These are phyloP conservation scores for Populus trichocarpa DNA, from an alignment of 441 rosid genomes.

Conservation along the genomic window DNA sequence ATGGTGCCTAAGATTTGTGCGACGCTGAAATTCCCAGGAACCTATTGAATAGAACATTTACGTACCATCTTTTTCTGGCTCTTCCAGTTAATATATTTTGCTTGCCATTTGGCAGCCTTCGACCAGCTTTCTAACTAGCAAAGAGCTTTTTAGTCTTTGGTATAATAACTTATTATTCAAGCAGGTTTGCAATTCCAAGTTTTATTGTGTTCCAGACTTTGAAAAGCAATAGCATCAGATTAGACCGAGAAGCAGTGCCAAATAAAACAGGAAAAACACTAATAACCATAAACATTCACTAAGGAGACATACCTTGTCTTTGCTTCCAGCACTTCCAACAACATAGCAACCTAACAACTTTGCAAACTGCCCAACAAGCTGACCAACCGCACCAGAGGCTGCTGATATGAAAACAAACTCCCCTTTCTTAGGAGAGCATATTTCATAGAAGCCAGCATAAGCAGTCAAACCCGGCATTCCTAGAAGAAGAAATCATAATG, in stretches of 20 bases:
- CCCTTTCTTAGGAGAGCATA: conserved; percentile 66
- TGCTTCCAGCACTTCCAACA: conserved; percentile 79
- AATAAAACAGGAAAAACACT: background rate
- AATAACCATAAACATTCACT: background rate
- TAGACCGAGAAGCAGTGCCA: background rate
- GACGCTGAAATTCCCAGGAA: background rate
- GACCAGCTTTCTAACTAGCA: background rate
- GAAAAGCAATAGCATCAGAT: background rate
- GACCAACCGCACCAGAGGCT: conserved; percentile 30
- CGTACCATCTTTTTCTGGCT: background rate
- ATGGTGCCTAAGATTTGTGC: background rate
- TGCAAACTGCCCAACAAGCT: conserved; percentile 83
- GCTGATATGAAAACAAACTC: conserved; percentile 69
- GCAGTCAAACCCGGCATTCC: conserved; percentile 93
- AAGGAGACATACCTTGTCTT: conserved; percentile 40
- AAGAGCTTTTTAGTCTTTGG: background rate
- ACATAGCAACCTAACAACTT: conserved; percentile 72
- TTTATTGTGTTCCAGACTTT: background rate
- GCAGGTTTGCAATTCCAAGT: background rate
- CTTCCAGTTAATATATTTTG: background rate
- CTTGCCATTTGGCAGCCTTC: background rate
- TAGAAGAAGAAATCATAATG: conserved; percentile 18
- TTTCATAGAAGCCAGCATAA: conserved; percentile 65
- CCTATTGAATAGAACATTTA: background rate
- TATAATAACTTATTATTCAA: background rate